A percentile compares a stretch with the other conserved stretches of the same genome.
Evolutionary conservation across 2,329 filamentous ascomycete species (phyloP).

Genomic region (Colletotrichum agaves): DNA sequence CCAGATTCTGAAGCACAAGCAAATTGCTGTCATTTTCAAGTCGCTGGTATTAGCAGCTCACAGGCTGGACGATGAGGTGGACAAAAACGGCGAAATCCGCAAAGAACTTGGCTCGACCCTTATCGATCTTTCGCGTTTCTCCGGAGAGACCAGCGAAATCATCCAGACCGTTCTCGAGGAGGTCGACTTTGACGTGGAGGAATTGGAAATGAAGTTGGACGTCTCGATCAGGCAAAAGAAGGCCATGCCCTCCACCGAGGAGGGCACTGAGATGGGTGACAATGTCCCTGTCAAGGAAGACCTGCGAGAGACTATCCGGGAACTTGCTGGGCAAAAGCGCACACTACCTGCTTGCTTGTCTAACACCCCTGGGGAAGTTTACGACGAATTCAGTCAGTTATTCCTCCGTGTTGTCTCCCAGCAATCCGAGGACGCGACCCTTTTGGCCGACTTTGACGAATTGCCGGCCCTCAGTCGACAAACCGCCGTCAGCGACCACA

Average conservation of each 20-base stretch:
- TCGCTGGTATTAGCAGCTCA: constrained; percentile 70
- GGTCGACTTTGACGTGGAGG: constrained; percentile 76
- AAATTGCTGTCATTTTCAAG: constrained; percentile 73
- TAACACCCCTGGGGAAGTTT: constrained; percentile 61
- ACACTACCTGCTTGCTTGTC: constrained; percentile 63
- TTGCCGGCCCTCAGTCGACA: constrained; percentile 65
- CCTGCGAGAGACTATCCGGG: constrained; percentile 52
- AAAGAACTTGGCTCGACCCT: constrained; percentile 73
- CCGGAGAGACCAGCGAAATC: constrained; percentile 68
- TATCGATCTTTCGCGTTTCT: constrained; percentile 71
- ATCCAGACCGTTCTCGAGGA: constrained; percentile 75
- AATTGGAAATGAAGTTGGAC: constrained; percentile 79
- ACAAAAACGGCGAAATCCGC: constrained; percentile 66
- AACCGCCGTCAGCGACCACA: constrained; percentile 67
- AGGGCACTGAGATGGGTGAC: constrained; percentile 61
- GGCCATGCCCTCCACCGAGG: constrained; percentile 58
- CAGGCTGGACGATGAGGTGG: constrained; percentile 64
- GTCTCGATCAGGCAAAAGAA: constrained; percentile 71
- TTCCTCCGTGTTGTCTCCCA: constrained; percentile 66
- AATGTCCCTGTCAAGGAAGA: constrained; percentile 48
- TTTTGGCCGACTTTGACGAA: constrained; percentile 64
- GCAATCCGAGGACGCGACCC: constrained; percentile 49
- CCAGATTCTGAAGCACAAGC: constrained; percentile 69
- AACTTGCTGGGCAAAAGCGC: constrained; percentile 50
- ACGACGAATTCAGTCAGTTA: constrained; percentile 67